Base-by-base conservation (phyloP, 108 stramenopile species). In the Fistulifera pelliculosa region DNA sequence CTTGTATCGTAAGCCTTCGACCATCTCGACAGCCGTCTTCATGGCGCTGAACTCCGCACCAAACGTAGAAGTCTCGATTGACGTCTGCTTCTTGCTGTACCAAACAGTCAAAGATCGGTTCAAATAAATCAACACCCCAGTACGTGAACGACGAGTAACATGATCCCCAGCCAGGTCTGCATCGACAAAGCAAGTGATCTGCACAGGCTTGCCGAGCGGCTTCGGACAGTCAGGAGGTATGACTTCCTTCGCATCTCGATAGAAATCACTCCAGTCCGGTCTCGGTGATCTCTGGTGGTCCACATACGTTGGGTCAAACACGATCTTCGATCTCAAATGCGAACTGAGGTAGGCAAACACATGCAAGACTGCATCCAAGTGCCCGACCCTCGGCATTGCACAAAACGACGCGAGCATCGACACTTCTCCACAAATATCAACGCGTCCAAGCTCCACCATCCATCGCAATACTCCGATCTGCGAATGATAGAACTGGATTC, bases 21-120 rank as follows among this genome's bases (percentile, higher is more conserved):
- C 1, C 7, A 64, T n/a, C 49, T 80, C 79, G 4, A 62, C 48
- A 0, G 55, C 69, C 22, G 40, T 40, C 40, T 63, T 71, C 61
- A 75, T 38, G 11, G 70, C 79, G 38, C 60, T 27, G 35, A 80
- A 66, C 52, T 85, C 76, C 11, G 58, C 48, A 5, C 79, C 76
- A 60, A 75, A 85, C 12, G 70, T 69, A 28, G 67, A 66, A 0
- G 76, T 60, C 42, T 84, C 76, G n/a, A 79, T 63, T 15, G 76
- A 71, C 11, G 43, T 66, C 54, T 84, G 83, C 38, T 56, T 55
- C 62, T 80, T 80, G 40, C 65, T 62, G 50, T 64, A 70, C 54
- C 61, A 75, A 0, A 67, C 14, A 18, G 79, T 75, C 7, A 71
- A 65, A n/a, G 83, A 67, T 16, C 52, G 49, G 48, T 84, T 74